Percentiles rank a stretch among this genome's conserved stretches.
These are phyloP conservation scores for Alternaria solani DNA, from an alignment of 2,329 filamentous ascomycete species.

Conservation along the genomic window DNA sequence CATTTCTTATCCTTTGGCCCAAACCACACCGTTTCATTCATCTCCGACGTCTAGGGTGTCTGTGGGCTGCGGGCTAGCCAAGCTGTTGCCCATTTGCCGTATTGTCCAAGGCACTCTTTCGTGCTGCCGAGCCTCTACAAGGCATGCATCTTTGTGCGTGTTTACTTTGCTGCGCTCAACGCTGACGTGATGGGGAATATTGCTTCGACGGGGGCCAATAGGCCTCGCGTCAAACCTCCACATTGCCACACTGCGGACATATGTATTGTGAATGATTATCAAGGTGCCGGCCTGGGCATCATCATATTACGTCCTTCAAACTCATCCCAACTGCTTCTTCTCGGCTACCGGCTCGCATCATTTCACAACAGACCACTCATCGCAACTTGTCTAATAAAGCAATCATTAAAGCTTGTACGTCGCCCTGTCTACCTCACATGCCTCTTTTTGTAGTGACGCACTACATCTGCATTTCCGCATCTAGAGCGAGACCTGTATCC, in stretches of 20 bases:
- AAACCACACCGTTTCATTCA: slow-evolving; percentile 12
- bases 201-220: neutral
- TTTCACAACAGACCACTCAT: slow-evolving; percentile 3
- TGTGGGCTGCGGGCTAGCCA: neutral
- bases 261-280: neutral
- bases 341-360: neutral
- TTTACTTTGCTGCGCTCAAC: neutral
- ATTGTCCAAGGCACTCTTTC: neutral
- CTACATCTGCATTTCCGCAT: neutral
- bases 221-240: neutral
- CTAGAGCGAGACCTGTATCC: neutral
- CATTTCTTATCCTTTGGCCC: neutral
- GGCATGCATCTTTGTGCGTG: neutral
- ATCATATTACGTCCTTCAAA: neutral
- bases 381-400: neutral
- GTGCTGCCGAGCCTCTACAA: neutral
- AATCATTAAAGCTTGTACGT: slow-evolving; percentile 9
- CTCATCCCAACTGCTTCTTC: neutral
- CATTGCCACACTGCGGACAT: neutral
- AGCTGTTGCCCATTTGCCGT: neutral
- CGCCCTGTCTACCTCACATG: neutral
- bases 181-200: neutral
- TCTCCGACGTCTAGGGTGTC: slow-evolving; percentile 18
- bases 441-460: slow-evolving; percentile 4
- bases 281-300: neutral